These are phyloP conservation scores for Carex littledalei DNA, from an alignment of 176 grass and related monocot species.

Conservation along the genomic window DNA sequence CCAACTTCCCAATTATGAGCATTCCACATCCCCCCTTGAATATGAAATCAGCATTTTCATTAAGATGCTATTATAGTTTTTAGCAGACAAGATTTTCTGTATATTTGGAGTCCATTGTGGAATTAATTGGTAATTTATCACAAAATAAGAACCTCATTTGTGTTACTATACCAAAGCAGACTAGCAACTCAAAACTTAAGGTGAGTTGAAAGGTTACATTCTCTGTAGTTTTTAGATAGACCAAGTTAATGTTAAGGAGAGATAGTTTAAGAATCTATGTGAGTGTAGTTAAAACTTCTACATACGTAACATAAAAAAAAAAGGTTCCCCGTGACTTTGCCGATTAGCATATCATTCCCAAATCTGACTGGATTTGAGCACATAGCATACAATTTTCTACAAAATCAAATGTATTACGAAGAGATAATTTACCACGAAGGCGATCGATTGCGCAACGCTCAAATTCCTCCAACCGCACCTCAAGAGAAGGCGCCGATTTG, in stretches of 20 bases:
- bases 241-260: not conserved
- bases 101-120: not conserved
- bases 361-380: not conserved
- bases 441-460: slow-evolving; percentile 89
- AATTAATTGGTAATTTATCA: not conserved
- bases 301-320: not conserved
- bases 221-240: not conserved
- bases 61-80: not conserved
- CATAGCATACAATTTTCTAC: not conserved
- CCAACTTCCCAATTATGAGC: not conserved
- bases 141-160: not conserved
- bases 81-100: not conserved
- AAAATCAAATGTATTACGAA: not conserved
- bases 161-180: not conserved
- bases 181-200: not conserved
- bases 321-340: not conserved
- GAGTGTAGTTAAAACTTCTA: not conserved
- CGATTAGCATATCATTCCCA: not conserved
- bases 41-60: not conserved
- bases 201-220: not conserved
- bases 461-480: slow-evolving; percentile 90
- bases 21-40: not conserved
- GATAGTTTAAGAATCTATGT: not conserved
- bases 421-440: slow-evolving; percentile 50
- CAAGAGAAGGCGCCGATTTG: slow-evolving; percentile 59